Percentiles rank a stretch among this genome's conserved stretches.
These are phyloP conservation scores for Candida coquimbonensis DNA, from an alignment of 805 yeast species.

Conservation along the genomic window DNA sequence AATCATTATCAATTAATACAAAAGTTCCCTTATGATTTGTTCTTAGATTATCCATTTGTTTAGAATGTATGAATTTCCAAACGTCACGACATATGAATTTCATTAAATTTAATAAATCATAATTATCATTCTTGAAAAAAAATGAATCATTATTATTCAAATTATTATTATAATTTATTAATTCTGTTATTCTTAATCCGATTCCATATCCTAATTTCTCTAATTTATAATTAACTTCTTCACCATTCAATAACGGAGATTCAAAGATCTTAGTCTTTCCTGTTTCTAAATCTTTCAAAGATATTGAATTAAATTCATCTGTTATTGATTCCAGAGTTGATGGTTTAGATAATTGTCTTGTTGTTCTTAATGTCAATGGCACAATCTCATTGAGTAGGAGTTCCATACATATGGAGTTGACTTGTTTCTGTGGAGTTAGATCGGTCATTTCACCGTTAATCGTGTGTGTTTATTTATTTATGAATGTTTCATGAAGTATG, in stretches of 20 bases:
- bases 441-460: background rate
- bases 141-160: slow-evolving; percentile 27
- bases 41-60: slow-evolving; percentile 85
- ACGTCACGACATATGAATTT: slow-evolving; percentile 89
- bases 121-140: slow-evolving; percentile 33
- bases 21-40: slow-evolving; percentile 88
- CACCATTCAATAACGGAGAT: slow-evolving; percentile 29
- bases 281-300: slow-evolving; percentile 20
- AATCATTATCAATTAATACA: slow-evolving; percentile 65
- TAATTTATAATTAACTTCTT: slow-evolving; percentile 50
- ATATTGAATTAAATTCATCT: slow-evolving; percentile 7
- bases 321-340: background rate
- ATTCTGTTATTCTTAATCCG: slow-evolving; percentile 52
- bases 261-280: slow-evolving; percentile 39
- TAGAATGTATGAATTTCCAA: slow-evolving; percentile 74
- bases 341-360: slow-evolving; percentile 28
- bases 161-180: slow-evolving; percentile 39
- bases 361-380: slow-evolving; percentile 62
- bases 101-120: slow-evolving; percentile 74
- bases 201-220: slow-evolving; percentile 67
- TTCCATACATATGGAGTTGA: slow-evolving; percentile 52
- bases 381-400: slow-evolving; percentile 69
- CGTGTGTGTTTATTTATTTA: background rate
- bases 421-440: slow-evolving; percentile 14
- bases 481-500: background rate